phyloP scores from a whole-genome alignment of 495 filamentous ascomycete species.

The Penicillium alfredii region DNA sequence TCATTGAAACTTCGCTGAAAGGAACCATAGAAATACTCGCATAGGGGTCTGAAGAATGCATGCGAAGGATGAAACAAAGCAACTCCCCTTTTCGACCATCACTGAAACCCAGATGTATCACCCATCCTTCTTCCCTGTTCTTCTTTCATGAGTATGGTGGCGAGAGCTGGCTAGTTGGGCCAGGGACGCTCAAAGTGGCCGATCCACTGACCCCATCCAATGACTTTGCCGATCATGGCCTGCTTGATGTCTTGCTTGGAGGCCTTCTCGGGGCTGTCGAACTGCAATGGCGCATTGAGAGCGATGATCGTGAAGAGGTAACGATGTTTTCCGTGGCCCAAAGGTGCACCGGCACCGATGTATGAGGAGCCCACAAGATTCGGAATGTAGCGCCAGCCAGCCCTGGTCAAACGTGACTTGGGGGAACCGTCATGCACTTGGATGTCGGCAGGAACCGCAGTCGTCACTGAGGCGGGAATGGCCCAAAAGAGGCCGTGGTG shows the following conservation, averaged over 20 bases:
- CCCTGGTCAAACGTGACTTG: slow-evolving; percentile 15
- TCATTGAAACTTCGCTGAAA: background rate
- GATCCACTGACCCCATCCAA: slow-evolving; percentile 48
- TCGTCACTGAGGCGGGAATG: slow-evolving; percentile 32
- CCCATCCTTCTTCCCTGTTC: no score
- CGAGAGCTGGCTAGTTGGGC: slow-evolving; percentile 7
- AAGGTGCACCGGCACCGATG: slow-evolving; percentile 33
- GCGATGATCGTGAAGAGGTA: slow-evolving; percentile 48
- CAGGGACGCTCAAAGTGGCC: slow-evolving; percentile 41
- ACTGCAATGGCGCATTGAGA: slow-evolving; percentile 33
- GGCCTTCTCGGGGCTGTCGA: slow-evolving; percentile 23
- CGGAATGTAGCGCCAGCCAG: slow-evolving; percentile 40
- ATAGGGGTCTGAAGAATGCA: background rate
- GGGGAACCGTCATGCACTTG: slow-evolving; percentile 14
- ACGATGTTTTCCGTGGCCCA: slow-evolving; percentile 44
- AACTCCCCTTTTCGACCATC: no score
- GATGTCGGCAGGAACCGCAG: slow-evolving; percentile 29
- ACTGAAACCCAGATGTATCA: no score
- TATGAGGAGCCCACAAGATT: slow-evolving; percentile 30
- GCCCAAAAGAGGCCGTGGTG: slow-evolving; percentile 42
- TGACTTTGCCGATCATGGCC: slow-evolving; percentile 41
- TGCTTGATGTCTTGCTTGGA: slow-evolving; percentile 38
- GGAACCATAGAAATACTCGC: no score
- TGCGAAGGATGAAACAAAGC: no score
- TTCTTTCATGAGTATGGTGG: no score